A percentile compares a stretch with the other conserved stretches of the same genome.
phyloP scores from a whole-genome alignment of 805 yeast species.

The Saccharomycopsis selenospora region DNA sequence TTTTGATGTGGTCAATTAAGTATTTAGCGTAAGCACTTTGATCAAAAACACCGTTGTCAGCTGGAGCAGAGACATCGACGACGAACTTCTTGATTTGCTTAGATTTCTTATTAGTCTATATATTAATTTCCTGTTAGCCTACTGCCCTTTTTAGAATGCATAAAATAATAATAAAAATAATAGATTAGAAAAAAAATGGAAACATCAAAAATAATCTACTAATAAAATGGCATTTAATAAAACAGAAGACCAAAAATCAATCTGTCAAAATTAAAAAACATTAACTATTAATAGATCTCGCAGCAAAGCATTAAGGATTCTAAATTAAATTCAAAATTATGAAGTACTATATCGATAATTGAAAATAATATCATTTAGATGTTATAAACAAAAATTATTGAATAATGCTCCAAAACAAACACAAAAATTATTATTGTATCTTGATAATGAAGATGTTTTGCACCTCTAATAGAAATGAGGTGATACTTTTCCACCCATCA shows the following conservation, averaged over 20 bases:
- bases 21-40: conserved; percentile 95
- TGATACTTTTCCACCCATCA: too few relatives aligned
- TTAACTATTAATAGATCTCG: conserved; percentile 18
- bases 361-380: background rate
- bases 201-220: conserved; percentile 21
- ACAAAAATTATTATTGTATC: background rate
- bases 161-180: background rate
- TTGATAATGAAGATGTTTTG: too few relatives aligned
- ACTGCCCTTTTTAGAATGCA: conserved; percentile 56
- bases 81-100: conserved; percentile 84
- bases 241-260: conserved; percentile 11
- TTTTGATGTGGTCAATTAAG: conserved; percentile 98
- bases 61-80: conserved; percentile 95
- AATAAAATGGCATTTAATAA: conserved; percentile 29
- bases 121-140: conserved; percentile 52
- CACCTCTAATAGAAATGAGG: too few relatives aligned
- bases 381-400: background rate
- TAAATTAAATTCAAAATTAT: background rate
- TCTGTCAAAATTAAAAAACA: background rate
- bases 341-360: background rate
- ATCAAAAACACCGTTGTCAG: conserved; percentile 95
- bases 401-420: background rate
- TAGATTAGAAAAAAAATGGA: too few relatives aligned
- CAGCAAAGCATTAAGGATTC: conserved; percentile 34
- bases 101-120: conserved; percentile 73